These are phyloP conservation scores for Cunninghamia lanceolata DNA, from an alignment of 75 land plant species.

Conservation along the genomic window DNA sequence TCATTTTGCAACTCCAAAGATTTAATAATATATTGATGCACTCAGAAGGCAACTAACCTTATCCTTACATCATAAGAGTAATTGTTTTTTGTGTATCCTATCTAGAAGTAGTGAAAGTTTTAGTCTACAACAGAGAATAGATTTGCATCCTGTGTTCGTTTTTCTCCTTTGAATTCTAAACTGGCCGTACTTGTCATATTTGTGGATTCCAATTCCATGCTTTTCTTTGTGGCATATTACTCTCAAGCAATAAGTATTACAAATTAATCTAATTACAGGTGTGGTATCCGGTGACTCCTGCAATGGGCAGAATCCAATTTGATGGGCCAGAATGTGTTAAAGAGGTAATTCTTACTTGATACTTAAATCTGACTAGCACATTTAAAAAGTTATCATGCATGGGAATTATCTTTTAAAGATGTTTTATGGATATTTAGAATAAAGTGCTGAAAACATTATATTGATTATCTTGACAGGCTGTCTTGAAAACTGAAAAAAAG, in stretches of 20 bases:
- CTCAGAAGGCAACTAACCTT: not conserved
- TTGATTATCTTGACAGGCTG: constrained; percentile 23
- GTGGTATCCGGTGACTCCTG: constrained; percentile 69
- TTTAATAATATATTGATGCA: not conserved
- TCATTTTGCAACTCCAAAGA: not conserved
- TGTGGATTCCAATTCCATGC: not conserved
- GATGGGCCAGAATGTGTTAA: constrained; percentile 91
- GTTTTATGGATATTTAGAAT: not conserved
- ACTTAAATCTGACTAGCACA: not conserved
- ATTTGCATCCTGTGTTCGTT: not conserved
- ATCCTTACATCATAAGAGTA: not conserved
- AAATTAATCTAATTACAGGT: constrained; percentile 24
- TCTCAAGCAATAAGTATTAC: not conserved
- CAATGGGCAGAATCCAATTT: constrained; percentile 69
- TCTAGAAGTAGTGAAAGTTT: not conserved
- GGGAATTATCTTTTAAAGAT: not conserved
- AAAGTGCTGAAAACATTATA: not conserved
- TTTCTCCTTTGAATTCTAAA: not conserved
- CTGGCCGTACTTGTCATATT: not conserved
- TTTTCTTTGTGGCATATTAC: not conserved
- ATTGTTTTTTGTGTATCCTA: not conserved
- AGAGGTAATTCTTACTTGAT: constrained; percentile 46
- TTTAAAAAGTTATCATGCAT: not conserved
- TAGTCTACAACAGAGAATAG: not conserved
- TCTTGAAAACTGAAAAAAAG: constrained; percentile 21